Evolutionary conservation across 805 yeast species (phyloP), one percentile per base, ranked within the genome.

Genomic region (Yamadazyma phyllophila): DNA sequence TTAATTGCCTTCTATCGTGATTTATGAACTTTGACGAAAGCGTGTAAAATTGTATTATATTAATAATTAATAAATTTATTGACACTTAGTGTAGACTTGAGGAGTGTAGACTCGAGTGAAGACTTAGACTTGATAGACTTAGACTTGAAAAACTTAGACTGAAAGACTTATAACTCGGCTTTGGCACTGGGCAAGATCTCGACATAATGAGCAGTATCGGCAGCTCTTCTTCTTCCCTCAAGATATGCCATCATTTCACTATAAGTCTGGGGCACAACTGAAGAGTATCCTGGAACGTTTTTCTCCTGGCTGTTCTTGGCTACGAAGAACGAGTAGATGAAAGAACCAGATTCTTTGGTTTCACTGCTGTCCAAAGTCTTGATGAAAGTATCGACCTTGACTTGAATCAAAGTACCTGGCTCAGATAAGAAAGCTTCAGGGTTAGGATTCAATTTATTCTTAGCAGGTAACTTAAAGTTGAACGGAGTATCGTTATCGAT

Each of bases 171-270:
- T 27, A 44, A 39, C 30, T 45, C 45, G 6, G 13, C 45, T 32
- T 36, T 43, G 31, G 45, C 36, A 27, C 46, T 53, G 33, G 67
- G 70, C 44, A 71, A 63, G 9, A 67, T 61, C 26, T 58, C 66
- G 8, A 71, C 88, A 61, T 80, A 85, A 40, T 74, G 70, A 26
- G 94, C 91, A 15, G 96, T 88, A 41, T 84, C 95, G 46, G 74
- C 75, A 3, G 96, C 96, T 65, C 95, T 82, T 71, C 97, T 84
- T 67, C 96, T 81, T 24, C 95, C 97, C 58, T 86, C 91, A 13
- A 91, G 77, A 60, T 85, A 91, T 54, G 82, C 85, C 82, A 91
- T 89, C 96, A 90, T 91, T 65, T 91, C 97, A 24, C 83, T 78
- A 60, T 91, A 91, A 0, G 95, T 81, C 61, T 86, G 86, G 3